Evolutionary conservation across 441 rosid genomes (phyloP).

Genomic region (Mallotus repandus): DNA sequence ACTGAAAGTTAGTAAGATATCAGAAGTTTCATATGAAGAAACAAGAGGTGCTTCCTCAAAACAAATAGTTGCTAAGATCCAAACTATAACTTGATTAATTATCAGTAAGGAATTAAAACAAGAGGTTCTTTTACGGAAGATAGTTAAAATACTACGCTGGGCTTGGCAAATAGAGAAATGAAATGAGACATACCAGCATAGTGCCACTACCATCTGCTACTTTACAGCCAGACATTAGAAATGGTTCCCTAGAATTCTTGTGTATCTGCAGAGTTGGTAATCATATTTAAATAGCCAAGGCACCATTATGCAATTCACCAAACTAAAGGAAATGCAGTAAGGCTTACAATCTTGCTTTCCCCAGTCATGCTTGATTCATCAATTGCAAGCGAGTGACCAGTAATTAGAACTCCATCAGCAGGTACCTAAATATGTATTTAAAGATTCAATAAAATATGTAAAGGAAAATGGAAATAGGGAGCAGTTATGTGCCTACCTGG

Average conservation of each 20-base stretch:
- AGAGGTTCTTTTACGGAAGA: neutral
- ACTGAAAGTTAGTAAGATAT: neutral
- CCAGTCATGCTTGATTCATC: conserved; percentile 99
- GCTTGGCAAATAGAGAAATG: neutral
- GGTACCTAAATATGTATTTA: conserved; percentile 60
- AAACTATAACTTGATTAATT: neutral
- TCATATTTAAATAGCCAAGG: conserved; percentile 12
- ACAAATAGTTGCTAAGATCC: neutral
- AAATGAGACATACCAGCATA: conserved; percentile 67
- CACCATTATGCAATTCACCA: conserved; percentile 5
- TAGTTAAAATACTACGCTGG: neutral
- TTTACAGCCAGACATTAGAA: conserved; percentile 98
- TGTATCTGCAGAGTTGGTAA: conserved; percentile 51
- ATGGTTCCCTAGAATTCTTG: conserved; percentile 68
- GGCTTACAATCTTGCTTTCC: conserved; percentile 87
- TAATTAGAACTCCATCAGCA: conserved; percentile 86
- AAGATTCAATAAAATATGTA: conserved; percentile 10
- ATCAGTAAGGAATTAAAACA: neutral
- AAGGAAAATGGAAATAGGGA: conserved; percentile 6
- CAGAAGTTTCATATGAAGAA: neutral
- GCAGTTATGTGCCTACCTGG: conserved; percentile 51
- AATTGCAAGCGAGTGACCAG: conserved; percentile 77
- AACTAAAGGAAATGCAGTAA: conserved; percentile 8
- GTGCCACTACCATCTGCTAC: conserved; percentile 96
- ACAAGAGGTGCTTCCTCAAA: neutral